Conservation (phyloP, 2,329 filamentous ascomycete species). For the Trichoderma koningii region DNA sequence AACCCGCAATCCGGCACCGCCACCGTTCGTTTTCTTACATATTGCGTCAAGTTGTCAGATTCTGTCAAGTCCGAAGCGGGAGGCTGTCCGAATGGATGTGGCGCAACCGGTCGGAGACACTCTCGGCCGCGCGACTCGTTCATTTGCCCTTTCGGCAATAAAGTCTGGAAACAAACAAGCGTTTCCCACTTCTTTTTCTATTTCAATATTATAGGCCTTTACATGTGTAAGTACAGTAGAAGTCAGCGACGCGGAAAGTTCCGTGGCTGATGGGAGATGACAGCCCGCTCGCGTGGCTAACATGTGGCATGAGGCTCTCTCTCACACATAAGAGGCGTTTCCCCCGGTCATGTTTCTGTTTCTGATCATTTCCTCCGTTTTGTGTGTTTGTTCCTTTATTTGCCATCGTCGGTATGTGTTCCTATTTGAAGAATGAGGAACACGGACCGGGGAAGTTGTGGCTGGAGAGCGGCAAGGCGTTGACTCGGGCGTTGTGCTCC, state of each 20-base stretch:
- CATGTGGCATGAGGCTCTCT: background rate
- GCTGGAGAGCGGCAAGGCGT: slow-evolving; percentile 1
- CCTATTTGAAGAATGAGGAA: background rate
- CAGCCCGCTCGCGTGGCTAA: slow-evolving; percentile 2
- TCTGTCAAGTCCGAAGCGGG: background rate
- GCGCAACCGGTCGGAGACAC: slow-evolving; percentile 1
- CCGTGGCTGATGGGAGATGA: slow-evolving; percentile 5
- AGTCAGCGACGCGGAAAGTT: background rate
- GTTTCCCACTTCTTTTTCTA: too few species aligned
- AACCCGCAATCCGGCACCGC: slow-evolving; percentile 14
- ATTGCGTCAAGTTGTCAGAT: background rate
- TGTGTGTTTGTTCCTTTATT: background rate
- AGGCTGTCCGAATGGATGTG: background rate
- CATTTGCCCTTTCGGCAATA: background rate
- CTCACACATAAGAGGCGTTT: too few species aligned
- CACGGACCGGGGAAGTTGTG: background rate
- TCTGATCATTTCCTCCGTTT: background rate
- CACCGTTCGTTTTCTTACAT: background rate
- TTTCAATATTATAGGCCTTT: too few species aligned
- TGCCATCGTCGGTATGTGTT: background rate
- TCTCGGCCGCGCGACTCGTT: background rate
- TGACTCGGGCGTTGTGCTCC: background rate
- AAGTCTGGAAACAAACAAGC: too few species aligned
- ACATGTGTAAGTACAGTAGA: too few species aligned
- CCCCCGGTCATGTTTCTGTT: too few species aligned